These are phyloP conservation scores for Debaryomycetaceae sp. DNA, from an alignment of 1,139 yeast species.

Conservation along the genomic window DNA sequence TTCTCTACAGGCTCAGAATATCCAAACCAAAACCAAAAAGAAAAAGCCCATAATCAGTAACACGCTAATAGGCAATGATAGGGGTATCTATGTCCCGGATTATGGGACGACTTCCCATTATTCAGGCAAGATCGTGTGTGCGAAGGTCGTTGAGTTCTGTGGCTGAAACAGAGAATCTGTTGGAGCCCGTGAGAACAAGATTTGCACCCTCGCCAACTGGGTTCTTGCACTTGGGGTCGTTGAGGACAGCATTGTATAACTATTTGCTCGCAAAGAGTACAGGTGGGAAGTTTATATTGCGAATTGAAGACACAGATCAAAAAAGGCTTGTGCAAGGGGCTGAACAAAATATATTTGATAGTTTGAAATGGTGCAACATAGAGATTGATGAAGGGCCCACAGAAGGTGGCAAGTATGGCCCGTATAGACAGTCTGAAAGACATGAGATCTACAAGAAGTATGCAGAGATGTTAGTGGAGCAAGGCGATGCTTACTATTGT, in stretches of 20 bases:
- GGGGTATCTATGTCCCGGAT: too few relatives aligned
- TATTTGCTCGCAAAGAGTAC: conserved; percentile 77
- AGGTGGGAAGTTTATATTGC: conserved; percentile 72
- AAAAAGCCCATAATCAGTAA: too few relatives aligned
- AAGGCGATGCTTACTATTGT: conserved; percentile 81
- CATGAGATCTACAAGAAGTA: conserved; percentile 59
- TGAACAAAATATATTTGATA: conserved; percentile 72
- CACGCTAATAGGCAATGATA: too few relatives aligned
- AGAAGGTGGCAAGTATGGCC: conserved; percentile 65
- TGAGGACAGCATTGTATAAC: conserved; percentile 90
- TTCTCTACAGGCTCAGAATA: conserved; percentile 3
- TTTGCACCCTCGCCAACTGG: conserved; percentile 99
- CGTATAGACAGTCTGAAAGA: conserved; percentile 84
- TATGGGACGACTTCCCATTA: too few relatives aligned
- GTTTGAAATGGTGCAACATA: conserved; percentile 76
- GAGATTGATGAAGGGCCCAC: conserved; percentile 79
- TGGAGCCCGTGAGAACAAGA: conserved; percentile 73
- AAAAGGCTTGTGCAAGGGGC: conserved; percentile 77
- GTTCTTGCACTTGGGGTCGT: conserved; percentile 81
- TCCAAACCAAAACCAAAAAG: not conserved
- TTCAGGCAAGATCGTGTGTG: too few relatives aligned
- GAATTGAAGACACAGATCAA: conserved; percentile 92
- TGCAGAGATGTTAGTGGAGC: conserved; percentile 51
- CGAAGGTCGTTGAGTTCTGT: not conserved
- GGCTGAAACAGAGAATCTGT: conserved; percentile 38